phyloP scores from a whole-genome alignment of 371 early-diverging fungal genomes.

The Mortierella sp. region DNA sequence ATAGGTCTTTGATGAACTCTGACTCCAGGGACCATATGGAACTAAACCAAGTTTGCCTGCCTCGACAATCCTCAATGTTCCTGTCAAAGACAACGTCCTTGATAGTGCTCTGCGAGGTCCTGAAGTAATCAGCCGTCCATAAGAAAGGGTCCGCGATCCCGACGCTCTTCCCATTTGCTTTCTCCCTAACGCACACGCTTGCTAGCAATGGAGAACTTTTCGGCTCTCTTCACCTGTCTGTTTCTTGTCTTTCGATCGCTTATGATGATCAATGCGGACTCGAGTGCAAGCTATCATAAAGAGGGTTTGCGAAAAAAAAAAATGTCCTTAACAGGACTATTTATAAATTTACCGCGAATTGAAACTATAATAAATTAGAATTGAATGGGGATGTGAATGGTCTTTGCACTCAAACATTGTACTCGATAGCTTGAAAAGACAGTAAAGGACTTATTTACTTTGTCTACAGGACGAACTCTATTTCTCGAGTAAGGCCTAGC shows the following conservation, averaged over 20 bases:
- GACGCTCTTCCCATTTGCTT: neutral
- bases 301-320: too few species aligned
- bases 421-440: too few species aligned
- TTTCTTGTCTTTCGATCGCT: neutral
- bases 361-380: too few species aligned
- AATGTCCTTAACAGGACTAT: too few species aligned
- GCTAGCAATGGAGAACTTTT: slow-evolving; percentile 5
- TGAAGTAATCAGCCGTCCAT: neutral
- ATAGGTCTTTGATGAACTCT: neutral
- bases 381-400: too few species aligned
- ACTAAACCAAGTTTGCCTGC: neutral
- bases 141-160: neutral
- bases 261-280: neutral
- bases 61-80: slow-evolving; percentile 5
- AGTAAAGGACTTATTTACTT: too few species aligned
- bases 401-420: too few species aligned
- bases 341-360: too few species aligned
- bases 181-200: slow-evolving; percentile 10
- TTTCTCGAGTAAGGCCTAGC: too few species aligned
- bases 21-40: neutral
- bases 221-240: slow-evolving; percentile 5
- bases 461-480: too few species aligned
- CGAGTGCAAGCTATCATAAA: too few species aligned
- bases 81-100: slow-evolving; percentile 3
- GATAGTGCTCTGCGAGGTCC: neutral